phyloP scores from a whole-genome alignment of 306 rosid genomes.

The Astragalus glycyphyllos region DNA sequence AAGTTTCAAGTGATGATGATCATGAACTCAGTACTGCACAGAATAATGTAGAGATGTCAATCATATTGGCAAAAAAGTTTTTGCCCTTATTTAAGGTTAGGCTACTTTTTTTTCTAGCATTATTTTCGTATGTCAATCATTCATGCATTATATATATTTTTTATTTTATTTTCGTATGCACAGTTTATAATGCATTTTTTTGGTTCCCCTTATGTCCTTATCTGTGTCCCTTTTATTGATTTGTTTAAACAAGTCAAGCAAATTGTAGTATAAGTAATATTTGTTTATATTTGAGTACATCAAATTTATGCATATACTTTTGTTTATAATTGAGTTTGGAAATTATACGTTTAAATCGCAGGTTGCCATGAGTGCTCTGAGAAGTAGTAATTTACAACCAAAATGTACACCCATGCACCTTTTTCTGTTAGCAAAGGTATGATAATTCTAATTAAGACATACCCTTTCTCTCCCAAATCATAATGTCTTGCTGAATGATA shows the following conservation, averaged over 20 bases:
- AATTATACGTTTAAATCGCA: no score
- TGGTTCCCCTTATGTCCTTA: background rate
- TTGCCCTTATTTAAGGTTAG: constrained; percentile 96
- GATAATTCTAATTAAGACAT: constrained; percentile 10
- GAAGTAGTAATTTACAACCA: constrained; percentile 75
- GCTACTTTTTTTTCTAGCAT: no score
- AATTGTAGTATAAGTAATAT: no score
- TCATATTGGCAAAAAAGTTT: constrained; percentile 94
- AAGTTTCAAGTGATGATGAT: background rate
- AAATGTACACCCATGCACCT: constrained; percentile 82
- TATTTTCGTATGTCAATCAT: no score
- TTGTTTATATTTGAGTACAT: no score
- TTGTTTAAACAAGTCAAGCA: no score
- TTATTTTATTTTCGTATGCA: background rate
- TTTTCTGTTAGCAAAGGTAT: constrained; percentile 87
- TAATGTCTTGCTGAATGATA: constrained; percentile 34
- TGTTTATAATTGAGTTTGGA: no score
- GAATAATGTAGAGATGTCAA: constrained; percentile 77
- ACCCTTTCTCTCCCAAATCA: constrained; percentile 17
- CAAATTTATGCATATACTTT: no score
- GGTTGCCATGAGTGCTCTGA: constrained; percentile 87
- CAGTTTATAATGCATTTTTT: constrained; percentile 23
- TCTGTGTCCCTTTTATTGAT: background rate
- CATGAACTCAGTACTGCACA: constrained; percentile 89
- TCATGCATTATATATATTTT: background rate